Percentiles rank a stretch among this genome's conserved stretches.
phyloP scores from a whole-genome alignment of 2,329 filamentous ascomycete genomes.

The Dactylellina drechsleri region DNA sequence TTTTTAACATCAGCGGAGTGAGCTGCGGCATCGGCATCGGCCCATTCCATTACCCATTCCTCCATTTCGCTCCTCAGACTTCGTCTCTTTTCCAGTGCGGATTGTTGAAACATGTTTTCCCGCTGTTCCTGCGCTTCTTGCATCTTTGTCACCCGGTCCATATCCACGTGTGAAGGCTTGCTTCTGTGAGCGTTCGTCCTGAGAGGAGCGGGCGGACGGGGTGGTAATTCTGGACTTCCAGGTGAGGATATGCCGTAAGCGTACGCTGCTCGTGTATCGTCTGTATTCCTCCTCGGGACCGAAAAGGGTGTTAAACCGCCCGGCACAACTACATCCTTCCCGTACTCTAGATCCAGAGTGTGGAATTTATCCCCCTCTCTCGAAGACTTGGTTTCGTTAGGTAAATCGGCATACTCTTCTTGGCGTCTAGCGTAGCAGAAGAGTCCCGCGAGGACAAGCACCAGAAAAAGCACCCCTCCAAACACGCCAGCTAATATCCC shows the following conservation, averaged over 20 bases:
- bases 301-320: conserved; percentile 3
- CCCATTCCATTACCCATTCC: conserved; percentile 51
- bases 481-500: conserved; percentile 54
- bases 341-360: conserved; percentile 46
- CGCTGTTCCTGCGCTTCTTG: conserved; percentile 31
- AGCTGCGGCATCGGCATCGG: conserved; percentile 46
- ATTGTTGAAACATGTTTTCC: conserved; percentile 35
- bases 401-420: conserved; percentile 42
- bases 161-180: conserved; percentile 32
- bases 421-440: conserved; percentile 54
- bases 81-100: conserved; percentile 24
- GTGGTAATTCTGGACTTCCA: conserved; percentile 42
- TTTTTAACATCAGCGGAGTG: conserved; percentile 32
- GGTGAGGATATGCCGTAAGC: not conserved
- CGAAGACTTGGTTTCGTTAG: conserved; percentile 13
- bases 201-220: conserved; percentile 30
- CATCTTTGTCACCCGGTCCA: conserved; percentile 25
- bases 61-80: conserved; percentile 49
- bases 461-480: conserved; percentile 32
- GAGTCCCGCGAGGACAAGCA: conserved; percentile 39
- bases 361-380: conserved; percentile 27
- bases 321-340: conserved; percentile 24
- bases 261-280: not conserved
- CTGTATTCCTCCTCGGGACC: not conserved
- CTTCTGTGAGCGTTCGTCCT: conserved; percentile 11